phyloP scores from a whole-genome alignment of 2,329 filamentous ascomycete species.

The Ophiostoma perfectum region DNA sequence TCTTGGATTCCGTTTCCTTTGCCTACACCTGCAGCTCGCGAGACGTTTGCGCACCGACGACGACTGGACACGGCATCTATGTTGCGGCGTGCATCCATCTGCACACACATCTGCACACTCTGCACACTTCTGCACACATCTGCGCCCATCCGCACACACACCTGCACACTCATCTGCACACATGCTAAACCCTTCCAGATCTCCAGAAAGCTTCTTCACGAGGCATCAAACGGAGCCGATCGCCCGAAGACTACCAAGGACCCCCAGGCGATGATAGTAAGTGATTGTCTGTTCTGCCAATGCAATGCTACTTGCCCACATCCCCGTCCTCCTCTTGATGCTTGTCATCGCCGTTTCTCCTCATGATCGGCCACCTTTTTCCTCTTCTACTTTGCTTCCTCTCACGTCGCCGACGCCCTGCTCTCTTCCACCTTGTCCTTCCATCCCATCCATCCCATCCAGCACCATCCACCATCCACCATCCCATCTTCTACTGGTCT shows the following conservation, averaged over 20 bases:
- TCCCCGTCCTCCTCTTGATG: constrained; percentile 18
- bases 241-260: constrained; percentile 61
- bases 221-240: constrained; percentile 74
- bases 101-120: background rate
- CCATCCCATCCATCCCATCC: background rate
- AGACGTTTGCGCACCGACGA: too few relatives aligned
- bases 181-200: constrained; percentile 19
- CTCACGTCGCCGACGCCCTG: background rate
- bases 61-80: background rate
- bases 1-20: background rate
- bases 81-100: background rate
- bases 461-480: constrained; percentile 9
- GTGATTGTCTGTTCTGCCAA: constrained; percentile 35
- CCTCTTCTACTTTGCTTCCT: constrained; percentile 22
- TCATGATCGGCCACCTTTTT: constrained; percentile 29
- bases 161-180: constrained; percentile 13
- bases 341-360: constrained; percentile 15
- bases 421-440: background rate
- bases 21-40: too few relatives aligned
- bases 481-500: background rate
- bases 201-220: constrained; percentile 39
- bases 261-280: constrained; percentile 69
- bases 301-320: too few relatives aligned
- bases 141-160: background rate
- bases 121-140: background rate